Conservation (phyloP, 768 basidiomycete species). For the Omphalotus guepiniiformis region DNA sequence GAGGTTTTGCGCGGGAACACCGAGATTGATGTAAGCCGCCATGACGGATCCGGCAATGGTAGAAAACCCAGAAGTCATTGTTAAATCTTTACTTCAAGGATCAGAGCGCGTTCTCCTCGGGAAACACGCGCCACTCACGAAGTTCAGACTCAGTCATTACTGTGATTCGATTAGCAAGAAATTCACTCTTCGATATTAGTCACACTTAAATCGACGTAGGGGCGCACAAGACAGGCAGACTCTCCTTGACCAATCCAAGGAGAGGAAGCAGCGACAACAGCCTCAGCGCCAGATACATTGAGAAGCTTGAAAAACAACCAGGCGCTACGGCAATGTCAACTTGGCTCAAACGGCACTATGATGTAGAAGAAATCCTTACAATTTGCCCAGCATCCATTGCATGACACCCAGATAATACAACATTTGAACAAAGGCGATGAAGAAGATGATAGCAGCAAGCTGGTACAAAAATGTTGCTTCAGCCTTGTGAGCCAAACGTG, state of each 20-base stretch:
- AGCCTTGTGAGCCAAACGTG: slow-evolving; percentile 6
- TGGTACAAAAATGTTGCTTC: slow-evolving; percentile 24
- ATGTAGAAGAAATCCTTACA: slow-evolving; percentile 41
- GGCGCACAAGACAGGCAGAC: slow-evolving; percentile 11
- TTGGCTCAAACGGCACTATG: background rate
- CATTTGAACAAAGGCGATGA: slow-evolving; percentile 91
- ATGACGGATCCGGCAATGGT: slow-evolving; percentile 92
- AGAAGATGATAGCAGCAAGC: slow-evolving; percentile 85
- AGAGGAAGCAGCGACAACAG: slow-evolving; percentile 87
- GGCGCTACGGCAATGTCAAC: slow-evolving; percentile 42
- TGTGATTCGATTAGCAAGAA: slow-evolving; percentile 15
- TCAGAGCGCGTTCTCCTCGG: background rate
- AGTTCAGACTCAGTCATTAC: slow-evolving; percentile 83
- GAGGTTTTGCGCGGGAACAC: slow-evolving; percentile 75
- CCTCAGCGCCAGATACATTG: slow-evolving; percentile 92
- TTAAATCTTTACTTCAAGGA: slow-evolving; percentile 42
- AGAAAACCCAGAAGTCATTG: slow-evolving; percentile 91
- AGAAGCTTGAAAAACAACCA: slow-evolving; percentile 93
- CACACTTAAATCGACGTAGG: slow-evolving; percentile 12
- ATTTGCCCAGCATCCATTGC: slow-evolving; percentile 89
- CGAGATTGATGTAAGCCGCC: slow-evolving; percentile 73
- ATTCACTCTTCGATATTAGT: slow-evolving; percentile 12
- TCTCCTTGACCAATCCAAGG: slow-evolving; percentile 89
- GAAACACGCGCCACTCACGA: too few relatives aligned
- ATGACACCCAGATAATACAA: slow-evolving; percentile 86